Evolutionary conservation across 495 filamentous ascomycete species (phyloP).

Genomic region (Penicillium robsamsonii): DNA sequence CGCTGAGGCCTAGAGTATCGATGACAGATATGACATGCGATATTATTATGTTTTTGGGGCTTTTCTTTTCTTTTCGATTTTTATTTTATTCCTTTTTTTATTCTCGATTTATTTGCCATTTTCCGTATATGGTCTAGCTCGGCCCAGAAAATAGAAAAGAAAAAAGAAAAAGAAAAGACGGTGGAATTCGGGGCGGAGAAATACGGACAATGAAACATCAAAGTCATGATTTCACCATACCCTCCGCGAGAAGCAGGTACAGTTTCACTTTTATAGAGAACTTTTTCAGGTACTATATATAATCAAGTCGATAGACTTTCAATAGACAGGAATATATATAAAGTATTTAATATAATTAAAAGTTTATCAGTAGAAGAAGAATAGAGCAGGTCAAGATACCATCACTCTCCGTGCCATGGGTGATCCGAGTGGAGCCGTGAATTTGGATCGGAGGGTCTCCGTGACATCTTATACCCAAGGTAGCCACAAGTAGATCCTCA

Average conservation of each 20-base stretch:
- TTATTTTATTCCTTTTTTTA: neutral
- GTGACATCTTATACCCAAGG: slow-evolving; percentile 5
- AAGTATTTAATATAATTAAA: neutral
- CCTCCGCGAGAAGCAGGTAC: slow-evolving; percentile 21
- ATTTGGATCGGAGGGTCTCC: slow-evolving; percentile 5
- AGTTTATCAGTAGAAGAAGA: no score
- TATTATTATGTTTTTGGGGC: slow-evolving; percentile 9
- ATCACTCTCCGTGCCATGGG: slow-evolving; percentile 25
- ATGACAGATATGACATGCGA: slow-evolving; percentile 13
- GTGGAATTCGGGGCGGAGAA: slow-evolving; percentile 16
- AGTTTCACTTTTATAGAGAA: slow-evolving; percentile 7
- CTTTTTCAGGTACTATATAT: neutral
- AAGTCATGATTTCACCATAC: slow-evolving; percentile 22
- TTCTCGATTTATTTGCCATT: neutral
- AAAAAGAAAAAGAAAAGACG: slow-evolving; percentile 13
- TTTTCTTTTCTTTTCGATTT: neutral
- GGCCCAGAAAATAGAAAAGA: slow-evolving; percentile 13
- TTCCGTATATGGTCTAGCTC: neutral
- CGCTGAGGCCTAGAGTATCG: slow-evolving; percentile 8
- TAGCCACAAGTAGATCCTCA: neutral
- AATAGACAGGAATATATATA: neutral
- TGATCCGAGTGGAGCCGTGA: slow-evolving; percentile 24
- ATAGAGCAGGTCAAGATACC: slow-evolving; percentile 12
- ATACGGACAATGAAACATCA: slow-evolving; percentile 19
- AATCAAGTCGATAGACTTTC: neutral